phyloP scores from a whole-genome alignment of 140 eudicot species.

The Ambrosia hybrid region DNA sequence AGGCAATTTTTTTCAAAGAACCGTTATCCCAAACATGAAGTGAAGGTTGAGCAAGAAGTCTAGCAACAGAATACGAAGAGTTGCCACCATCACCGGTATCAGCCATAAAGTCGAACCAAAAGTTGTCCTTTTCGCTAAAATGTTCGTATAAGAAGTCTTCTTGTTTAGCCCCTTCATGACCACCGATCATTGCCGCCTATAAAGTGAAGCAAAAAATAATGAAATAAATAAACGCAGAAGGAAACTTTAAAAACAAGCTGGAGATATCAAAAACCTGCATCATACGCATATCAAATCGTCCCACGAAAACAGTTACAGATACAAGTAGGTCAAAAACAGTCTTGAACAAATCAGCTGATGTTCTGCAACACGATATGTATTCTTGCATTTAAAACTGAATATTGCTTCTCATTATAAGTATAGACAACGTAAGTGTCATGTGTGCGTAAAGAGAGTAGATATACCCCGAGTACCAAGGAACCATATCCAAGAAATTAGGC shows the following conservation, averaged over 20 bases:
- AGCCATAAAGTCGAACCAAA: slow-evolving; percentile 99
- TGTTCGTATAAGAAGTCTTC: slow-evolving; percentile 79
- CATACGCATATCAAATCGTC: slow-evolving; percentile 98
- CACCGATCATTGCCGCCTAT: slow-evolving; percentile 82
- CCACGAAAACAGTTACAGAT: slow-evolving; percentile 94
- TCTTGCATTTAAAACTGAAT: slow-evolving; percentile 1
- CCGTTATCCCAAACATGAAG: slow-evolving; percentile 41
- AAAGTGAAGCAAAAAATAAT: not conserved
- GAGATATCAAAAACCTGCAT: slow-evolving; percentile 67
- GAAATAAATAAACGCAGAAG: not conserved
- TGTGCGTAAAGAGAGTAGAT: not conserved
- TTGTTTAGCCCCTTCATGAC: slow-evolving; percentile 59
- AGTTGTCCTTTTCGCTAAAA: slow-evolving; percentile 69
- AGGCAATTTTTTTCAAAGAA: slow-evolving; percentile 45
- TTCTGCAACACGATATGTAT: slow-evolving; percentile 48
- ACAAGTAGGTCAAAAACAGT: slow-evolving; percentile 91
- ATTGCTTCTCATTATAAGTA: not conserved
- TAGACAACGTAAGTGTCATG: not conserved
- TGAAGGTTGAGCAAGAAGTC: slow-evolving; percentile 87
- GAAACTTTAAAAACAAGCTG: not conserved
- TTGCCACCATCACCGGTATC: slow-evolving; percentile 98
- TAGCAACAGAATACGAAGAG: slow-evolving; percentile 77
- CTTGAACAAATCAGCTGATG: slow-evolving; percentile 93
- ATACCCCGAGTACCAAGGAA: slow-evolving; percentile 99
- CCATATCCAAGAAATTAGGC: slow-evolving; percentile 94